Evolutionary conservation across 169 alveolate genomes (phyloP), one percentile per base, ranked within the genome.

Genomic region (Toxoplasma gondii): DNA sequence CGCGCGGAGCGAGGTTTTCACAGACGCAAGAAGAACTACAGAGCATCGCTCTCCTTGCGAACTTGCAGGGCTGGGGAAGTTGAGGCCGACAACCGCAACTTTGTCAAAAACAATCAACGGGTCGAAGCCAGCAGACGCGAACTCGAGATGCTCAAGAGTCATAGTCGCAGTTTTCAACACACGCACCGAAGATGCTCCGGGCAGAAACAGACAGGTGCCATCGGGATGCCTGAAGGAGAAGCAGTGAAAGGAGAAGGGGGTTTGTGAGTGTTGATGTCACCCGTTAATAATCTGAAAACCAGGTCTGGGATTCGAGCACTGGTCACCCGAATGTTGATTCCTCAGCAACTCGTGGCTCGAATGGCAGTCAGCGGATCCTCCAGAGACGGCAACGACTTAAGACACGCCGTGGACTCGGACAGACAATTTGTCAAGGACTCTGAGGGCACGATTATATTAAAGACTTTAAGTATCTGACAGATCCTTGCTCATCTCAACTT

Each of bases 41-140:
- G 67, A 19, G 4, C 34, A 29, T 82, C 54, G 58, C 1, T 5
- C 41, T 4, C 64, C 36, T 31, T n/a, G 86, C 29, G 44, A 27
- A 1, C 27, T 12, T n/a, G 86, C 4, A 17, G 90, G n/a, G 67
- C n/a, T 31, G 34, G 5, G 27, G 4, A 10, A 36, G 39, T 4
- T 38, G 36, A 82, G 64, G 0, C 36, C 5, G 67, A 82, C 69
- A 17, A 82, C 12, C 31, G 34, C 90, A 27, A 82, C 64, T 82
- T 41, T 82, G 90, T 82, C 90, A 36, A 82, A 82, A 27, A 82
- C 90, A 4, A 82, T 39, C 12, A 82, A 67, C 41, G 90, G 90
- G 24, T 82, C 90, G 24, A 78, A 78, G 34, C 67, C 67, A n/a
- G 90, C 0, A 39, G 90, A 82, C 90, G 90, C 90, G 90, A 82